Conservation (phyloP, 2,329 filamentous ascomycete species). For the Ophiostoma ips region DNA sequence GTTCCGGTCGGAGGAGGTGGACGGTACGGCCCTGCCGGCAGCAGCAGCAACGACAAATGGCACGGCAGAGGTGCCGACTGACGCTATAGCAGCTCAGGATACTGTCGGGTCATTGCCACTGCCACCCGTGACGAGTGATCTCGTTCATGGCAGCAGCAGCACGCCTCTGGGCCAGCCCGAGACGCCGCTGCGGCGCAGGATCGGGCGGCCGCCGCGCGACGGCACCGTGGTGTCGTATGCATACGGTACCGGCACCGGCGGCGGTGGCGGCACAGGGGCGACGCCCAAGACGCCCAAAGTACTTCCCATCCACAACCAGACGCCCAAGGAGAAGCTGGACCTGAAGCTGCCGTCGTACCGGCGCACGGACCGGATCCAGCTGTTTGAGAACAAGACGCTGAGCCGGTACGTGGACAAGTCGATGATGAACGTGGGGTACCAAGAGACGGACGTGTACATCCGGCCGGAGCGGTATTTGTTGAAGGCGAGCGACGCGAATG, state of each 20-base stretch:
- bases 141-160: no score
- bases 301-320: conserved; percentile 64
- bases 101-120: no score
- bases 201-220: conserved; percentile 35
- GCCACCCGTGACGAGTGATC: not conserved
- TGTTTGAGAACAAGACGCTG: conserved; percentile 72
- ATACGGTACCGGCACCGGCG: no score
- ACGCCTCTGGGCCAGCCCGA: conserved; percentile 4
- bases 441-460: conserved; percentile 82
- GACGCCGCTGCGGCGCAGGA: conserved; percentile 20
- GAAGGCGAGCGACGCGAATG: conserved; percentile 44
- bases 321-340: conserved; percentile 66
- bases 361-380: conserved; percentile 62
- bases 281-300: conserved; percentile 48
- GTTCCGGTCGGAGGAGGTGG: conserved; percentile 71
- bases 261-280: conserved; percentile 26
- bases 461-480: conserved; percentile 61
- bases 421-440: conserved; percentile 92
- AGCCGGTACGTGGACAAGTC: conserved; percentile 90
- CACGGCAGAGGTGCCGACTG: no score
- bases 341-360: conserved; percentile 63
- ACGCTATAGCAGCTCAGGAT: conserved; percentile 16
- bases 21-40: conserved; percentile 38
- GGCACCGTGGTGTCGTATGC: conserved; percentile 36
- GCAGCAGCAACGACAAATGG: no score